Base-by-base conservation (phyloP, 106 monocot genomes). In the Amphibolis antarctica region DNA sequence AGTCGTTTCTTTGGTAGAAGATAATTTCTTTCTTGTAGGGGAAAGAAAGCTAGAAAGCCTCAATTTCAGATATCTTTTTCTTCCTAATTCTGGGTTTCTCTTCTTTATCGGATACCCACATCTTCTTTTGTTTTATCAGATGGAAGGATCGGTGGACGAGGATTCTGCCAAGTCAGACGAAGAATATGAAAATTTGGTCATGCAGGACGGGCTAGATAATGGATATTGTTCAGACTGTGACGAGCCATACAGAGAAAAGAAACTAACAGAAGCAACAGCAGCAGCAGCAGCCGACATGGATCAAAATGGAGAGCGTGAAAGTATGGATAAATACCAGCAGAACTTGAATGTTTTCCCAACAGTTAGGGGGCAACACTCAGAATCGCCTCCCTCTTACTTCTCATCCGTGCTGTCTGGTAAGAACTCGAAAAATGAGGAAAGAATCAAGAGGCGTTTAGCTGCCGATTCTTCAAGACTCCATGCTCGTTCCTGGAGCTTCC, bases 81-180 rank as follows among this genome's bases (percentile, higher is more conserved):
- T n/a, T n/a, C n/a, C n/a, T n/a, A n/a, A n/a, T n/a, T 20, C 56
- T 25, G 56, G 14, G 5, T 23, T 27, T 15, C 5, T 56, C 26
- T 12, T 56, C 14, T 26, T 29, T 30, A 27, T 58, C 36, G 36
- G 2, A 36, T 36, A 7, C n/a, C n/a, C n/a, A n/a, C n/a, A 30
- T 28, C 19, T 22, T 13, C 6, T 5, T 19, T 36, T 45, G 9
- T 26, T 65, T 36, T 28, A 19, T 45, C 75, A 86, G 90, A 81
- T 85, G 70, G 86, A 85, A 75, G 96, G 96, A 18, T 98, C 96
- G 44, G 90, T 98, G 0, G 96, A 98, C 36, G 96, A 98, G 60
- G 74, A 80, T 46, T 98, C 90, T 4, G 90, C 84, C 5, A 82
- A 98, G 72, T 80, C 96, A 0, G 96, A 98, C 14, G 96, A 98